Conservation (phyloP, 2,329 filamentous ascomycete genomes). For the Calonectria pseudoreteaudii region DNA sequence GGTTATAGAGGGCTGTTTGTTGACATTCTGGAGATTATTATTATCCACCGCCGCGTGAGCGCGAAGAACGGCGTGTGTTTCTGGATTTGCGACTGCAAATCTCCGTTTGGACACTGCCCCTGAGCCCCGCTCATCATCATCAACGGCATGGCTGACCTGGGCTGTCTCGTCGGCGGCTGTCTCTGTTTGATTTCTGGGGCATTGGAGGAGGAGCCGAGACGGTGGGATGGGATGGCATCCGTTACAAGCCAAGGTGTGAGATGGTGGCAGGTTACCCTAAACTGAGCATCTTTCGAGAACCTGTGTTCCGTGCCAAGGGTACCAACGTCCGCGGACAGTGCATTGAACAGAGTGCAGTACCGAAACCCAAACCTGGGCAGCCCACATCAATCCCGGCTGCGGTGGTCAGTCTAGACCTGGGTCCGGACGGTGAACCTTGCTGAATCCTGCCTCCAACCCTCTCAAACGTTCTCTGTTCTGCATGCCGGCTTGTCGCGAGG, state of each 20-base stretch:
- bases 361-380: conserved; percentile 18
- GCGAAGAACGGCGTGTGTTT: conserved; percentile 36
- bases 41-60: conserved; percentile 39
- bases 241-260: neutral
- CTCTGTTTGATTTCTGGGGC: neutral
- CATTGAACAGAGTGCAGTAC: conserved; percentile 14
- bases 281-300: conserved; percentile 7
- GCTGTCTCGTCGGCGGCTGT: conserved; percentile 23
- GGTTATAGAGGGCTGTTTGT: conserved; percentile 37
- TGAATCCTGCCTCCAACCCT: conserved; percentile 25
- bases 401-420: conserved; percentile 19
- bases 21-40: conserved; percentile 44
- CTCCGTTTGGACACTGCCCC: conserved; percentile 19
- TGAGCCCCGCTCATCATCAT: conserved; percentile 30
- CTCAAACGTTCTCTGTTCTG: conserved; percentile 16
- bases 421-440: conserved; percentile 29
- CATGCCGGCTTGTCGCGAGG: conserved; percentile 20
- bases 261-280: neutral
- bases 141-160: conserved; percentile 17
- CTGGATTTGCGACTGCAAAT: conserved; percentile 28
- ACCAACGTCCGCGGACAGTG: conserved; percentile 16
- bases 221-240: neutral
- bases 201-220: neutral
- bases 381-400: conserved; percentile 20
- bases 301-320: neutral